These are phyloP conservation scores for Trypanosoma boissoni DNA, from an alignment of 208 protist genomes.

Conservation along the genomic window DNA sequence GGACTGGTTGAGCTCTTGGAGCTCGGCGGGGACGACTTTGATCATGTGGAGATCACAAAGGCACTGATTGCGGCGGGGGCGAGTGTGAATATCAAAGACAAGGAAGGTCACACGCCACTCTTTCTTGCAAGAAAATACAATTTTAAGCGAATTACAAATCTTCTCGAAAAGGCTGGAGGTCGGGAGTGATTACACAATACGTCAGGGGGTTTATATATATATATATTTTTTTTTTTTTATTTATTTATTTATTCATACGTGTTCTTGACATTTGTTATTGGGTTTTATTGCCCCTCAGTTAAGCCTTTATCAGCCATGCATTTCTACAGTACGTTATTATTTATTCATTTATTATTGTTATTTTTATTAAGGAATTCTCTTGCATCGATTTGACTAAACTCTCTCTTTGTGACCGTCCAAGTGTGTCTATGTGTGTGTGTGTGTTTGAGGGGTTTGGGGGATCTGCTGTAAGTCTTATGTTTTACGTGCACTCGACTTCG, in stretches of 20 bases:
- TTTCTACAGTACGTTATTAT: slow-evolving; percentile 9
- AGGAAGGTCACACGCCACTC: slow-evolving; percentile 39
- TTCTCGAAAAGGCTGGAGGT: slow-evolving; percentile 43
- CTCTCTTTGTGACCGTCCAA: no score
- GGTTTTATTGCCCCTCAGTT: no score
- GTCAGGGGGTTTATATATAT: neutral
- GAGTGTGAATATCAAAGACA: slow-evolving; percentile 43
- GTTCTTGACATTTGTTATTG: no score
- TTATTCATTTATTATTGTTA: no score
- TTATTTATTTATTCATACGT: neutral
- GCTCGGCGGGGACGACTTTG: slow-evolving; percentile 52
- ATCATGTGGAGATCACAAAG: slow-evolving; percentile 57
- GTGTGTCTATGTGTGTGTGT: no score
- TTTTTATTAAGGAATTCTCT: no score
- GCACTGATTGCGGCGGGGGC: slow-evolving; percentile 42
- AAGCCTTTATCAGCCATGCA: neutral
- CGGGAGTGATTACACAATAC: slow-evolving; percentile 28
- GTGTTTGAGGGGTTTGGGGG: no score
- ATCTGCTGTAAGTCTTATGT: no score
- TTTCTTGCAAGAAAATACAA: slow-evolving; percentile 40
- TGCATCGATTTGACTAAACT: no score
- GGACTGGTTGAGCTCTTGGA: slow-evolving; percentile 41
- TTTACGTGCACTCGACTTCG: no score
- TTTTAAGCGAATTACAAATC: slow-evolving; percentile 37
- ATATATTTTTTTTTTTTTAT: neutral